phyloP scores from a whole-genome alignment of 371 early-diverging fungal species.

The Apophysomyces sp. region DNA sequence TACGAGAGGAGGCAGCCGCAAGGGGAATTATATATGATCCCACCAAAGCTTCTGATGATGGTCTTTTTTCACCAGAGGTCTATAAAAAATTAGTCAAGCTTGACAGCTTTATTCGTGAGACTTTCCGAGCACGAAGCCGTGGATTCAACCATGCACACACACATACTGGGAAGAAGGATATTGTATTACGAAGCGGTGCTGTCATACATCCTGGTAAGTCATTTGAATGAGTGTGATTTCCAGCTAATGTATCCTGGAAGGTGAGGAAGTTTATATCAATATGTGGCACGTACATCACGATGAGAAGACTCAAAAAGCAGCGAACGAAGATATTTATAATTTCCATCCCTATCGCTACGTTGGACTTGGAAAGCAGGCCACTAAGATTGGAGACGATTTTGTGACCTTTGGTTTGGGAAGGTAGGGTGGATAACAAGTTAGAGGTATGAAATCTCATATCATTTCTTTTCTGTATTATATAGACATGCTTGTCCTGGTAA shows the following conservation, averaged over 20 bases:
- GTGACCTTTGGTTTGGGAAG: constrained; percentile 56
- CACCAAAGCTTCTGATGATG: not conserved
- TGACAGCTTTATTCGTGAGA: constrained; percentile 54
- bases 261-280: constrained; percentile 30
- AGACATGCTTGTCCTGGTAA: constrained; percentile 25
- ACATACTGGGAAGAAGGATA: constrained; percentile 17
- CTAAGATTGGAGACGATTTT: constrained; percentile 37
- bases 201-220: constrained; percentile 40
- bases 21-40: not conserved
- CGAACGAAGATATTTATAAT: constrained; percentile 14
- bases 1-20: constrained; percentile 14
- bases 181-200: constrained; percentile 39
- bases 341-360: constrained; percentile 52
- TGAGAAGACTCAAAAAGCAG: constrained; percentile 14
- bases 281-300: constrained; percentile 20
- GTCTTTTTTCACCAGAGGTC: constrained; percentile 23
- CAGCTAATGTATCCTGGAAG: too few species aligned
- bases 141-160: constrained; percentile 28
- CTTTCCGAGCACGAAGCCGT: constrained; percentile 23
- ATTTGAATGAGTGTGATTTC: too few species aligned
- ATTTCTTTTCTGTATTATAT: not conserved
- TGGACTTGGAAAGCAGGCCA: constrained; percentile 30
- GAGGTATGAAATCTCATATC: not conserved
- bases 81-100: constrained; percentile 40
- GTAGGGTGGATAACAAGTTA: not conserved